These are phyloP conservation scores for Arabidopsis lyrata DNA, from an alignment of 441 rosid genomes.

Conservation along the genomic window DNA sequence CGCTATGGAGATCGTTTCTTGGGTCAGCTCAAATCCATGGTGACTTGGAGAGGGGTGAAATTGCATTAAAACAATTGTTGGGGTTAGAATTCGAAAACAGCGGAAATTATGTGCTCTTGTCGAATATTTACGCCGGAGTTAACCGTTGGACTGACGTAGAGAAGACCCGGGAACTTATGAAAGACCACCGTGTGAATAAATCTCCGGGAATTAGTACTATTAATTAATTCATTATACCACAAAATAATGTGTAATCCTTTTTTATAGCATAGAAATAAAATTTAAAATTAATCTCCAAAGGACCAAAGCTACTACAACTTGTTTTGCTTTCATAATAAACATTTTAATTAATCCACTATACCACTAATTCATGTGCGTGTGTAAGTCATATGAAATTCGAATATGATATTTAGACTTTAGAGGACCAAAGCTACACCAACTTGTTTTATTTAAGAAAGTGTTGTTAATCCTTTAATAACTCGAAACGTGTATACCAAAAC, in stretches of 20 bases:
- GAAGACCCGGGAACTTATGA: constrained; percentile 66
- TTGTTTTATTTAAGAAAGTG: not conserved
- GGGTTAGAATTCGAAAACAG: constrained; percentile 58
- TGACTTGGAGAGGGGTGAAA: constrained; percentile 55
- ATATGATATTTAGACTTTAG: not conserved
- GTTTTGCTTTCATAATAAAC: not conserved
- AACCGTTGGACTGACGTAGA: constrained; percentile 67
- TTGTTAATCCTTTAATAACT: not conserved
- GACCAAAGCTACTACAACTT: not conserved
- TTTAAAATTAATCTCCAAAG: not conserved
- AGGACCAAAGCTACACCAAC: not conserved
- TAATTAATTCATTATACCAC: constrained; percentile 21
- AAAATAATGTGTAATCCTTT: not conserved
- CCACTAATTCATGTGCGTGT: not conserved
- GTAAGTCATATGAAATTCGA: not conserved
- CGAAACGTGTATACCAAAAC: constrained; percentile 37
- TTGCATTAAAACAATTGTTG: constrained; percentile 53
- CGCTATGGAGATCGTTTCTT: constrained; percentile 65
- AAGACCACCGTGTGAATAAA: constrained; percentile 54
- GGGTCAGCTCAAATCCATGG: constrained; percentile 66
- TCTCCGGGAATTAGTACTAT: constrained; percentile 59
- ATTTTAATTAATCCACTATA: not conserved
- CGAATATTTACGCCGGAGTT: constrained; percentile 64
- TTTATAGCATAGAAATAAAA: not conserved
- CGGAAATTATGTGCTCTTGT: constrained; percentile 67